Evolutionary conservation across 441 rosid species (phyloP).

Genomic region (Bruguiera hainesii): DNA sequence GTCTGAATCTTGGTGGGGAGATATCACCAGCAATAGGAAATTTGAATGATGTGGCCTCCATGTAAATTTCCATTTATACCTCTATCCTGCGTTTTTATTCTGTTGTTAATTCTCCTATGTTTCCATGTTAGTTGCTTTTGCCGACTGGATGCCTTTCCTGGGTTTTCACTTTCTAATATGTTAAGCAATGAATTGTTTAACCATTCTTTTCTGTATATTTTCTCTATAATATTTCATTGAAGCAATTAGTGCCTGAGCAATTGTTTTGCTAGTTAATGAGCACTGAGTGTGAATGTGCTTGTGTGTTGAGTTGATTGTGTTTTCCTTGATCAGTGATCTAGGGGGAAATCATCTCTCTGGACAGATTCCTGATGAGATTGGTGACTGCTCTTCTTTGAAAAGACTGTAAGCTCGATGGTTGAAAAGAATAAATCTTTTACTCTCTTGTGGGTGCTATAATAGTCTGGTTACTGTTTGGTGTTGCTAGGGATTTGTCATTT

Average conservation of each 20-base stretch:
- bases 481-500: conserved; percentile 73
- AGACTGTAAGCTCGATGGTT: conserved; percentile 55
- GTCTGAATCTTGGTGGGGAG: conserved; percentile 89
- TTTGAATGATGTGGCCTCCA: conserved; percentile 57
- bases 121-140: too few relatives aligned
- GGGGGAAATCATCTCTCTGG: conserved; percentile 75
- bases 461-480: conserved; percentile 17
- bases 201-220: too few relatives aligned
- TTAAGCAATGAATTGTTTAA: too few relatives aligned
- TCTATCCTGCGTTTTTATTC: neutral
- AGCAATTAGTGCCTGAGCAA: neutral
- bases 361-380: conserved; percentile 96
- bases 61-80: conserved; percentile 37
- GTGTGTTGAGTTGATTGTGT: too few relatives aligned
- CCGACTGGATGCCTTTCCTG: neutral
- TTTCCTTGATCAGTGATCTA: conserved; percentile 51
- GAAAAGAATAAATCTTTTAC: neutral
- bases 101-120: too few relatives aligned
- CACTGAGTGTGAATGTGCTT: too few relatives aligned
- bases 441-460: neutral
- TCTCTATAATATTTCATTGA: too few relatives aligned
- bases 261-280: neutral
- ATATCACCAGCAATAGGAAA: conserved; percentile 83
- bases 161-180: neutral
- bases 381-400: conserved; percentile 72